Percentiles rank a stretch among this genome's conserved stretches.
Conservation (phyloP, 306 rosid genomes). For the Myrica gale region DNA sequence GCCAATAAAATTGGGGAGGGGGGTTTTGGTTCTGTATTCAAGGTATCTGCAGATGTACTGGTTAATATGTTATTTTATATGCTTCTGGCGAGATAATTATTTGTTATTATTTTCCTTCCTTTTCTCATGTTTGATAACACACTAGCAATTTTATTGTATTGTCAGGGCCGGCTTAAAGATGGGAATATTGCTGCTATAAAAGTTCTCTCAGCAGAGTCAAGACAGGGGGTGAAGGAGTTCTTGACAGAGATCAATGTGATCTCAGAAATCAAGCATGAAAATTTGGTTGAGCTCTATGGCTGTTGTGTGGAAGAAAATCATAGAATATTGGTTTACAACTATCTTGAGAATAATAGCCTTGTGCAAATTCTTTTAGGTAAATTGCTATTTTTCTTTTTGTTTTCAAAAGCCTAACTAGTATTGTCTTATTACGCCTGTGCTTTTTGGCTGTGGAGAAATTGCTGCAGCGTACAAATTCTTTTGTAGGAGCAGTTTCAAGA, state of each 20-base stretch:
- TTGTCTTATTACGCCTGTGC: slow-evolving; percentile 7
- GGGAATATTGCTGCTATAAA: slow-evolving; percentile 90
- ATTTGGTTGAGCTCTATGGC: slow-evolving; percentile 87
- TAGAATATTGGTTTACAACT: slow-evolving; percentile 87
- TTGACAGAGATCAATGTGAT: slow-evolving; percentile 90
- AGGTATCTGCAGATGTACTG: slow-evolving; percentile 48
- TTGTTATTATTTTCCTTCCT: slow-evolving; percentile 10
- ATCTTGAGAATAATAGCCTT: slow-evolving; percentile 93
- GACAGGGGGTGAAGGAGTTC: slow-evolving; percentile 87
- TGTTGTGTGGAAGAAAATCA: slow-evolving; percentile 75
- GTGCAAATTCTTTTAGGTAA: slow-evolving; percentile 81
- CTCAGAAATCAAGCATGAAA: slow-evolving; percentile 78
- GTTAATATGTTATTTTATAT: slow-evolving; percentile 1
- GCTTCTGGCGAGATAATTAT: slow-evolving; percentile 10
- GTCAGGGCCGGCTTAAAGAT: slow-evolving; percentile 77
- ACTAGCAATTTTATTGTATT: slow-evolving; percentile 26
- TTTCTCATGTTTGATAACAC: slow-evolving; percentile 19
- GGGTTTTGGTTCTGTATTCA: slow-evolving; percentile 93
- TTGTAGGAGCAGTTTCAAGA: neutral
- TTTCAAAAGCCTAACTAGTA: slow-evolving; percentile 6
- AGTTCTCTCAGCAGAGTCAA: slow-evolving; percentile 89
- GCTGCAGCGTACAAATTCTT: neutral
- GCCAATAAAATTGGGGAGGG: slow-evolving; percentile 94
- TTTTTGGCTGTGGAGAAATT: neutral
- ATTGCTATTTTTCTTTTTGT: slow-evolving; percentile 5